Conservation (phyloP, 2,329 filamentous ascomycete genomes). For the Emmonsia crescens region DNA sequence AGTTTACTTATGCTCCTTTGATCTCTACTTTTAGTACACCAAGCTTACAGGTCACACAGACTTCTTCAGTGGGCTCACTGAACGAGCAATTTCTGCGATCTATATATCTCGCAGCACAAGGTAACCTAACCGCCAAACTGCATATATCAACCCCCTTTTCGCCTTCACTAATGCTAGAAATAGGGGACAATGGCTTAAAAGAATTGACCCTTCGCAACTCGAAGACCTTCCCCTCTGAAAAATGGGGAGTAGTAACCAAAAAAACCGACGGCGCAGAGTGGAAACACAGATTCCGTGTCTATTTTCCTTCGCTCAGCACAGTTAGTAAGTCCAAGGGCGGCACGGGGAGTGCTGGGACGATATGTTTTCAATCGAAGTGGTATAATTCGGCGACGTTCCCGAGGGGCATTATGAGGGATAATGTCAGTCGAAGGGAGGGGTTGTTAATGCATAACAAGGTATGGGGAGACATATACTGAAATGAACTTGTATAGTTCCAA, state of each 20-base stretch:
- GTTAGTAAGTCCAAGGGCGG: slow-evolving; percentile 56
- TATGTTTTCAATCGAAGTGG: slow-evolving; percentile 65
- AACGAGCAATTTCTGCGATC: slow-evolving; percentile 54
- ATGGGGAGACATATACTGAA: background rate
- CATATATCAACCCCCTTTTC: background rate
- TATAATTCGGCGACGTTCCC: slow-evolving; percentile 64
- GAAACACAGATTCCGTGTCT: slow-evolving; percentile 54
- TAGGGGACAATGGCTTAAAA: slow-evolving; percentile 38
- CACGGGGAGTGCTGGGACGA: slow-evolving; percentile 59
- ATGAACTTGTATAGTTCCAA: background rate
- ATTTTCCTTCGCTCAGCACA: slow-evolving; percentile 68
- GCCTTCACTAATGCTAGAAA: slow-evolving; percentile 6
- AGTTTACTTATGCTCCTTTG: slow-evolving; percentile 17
- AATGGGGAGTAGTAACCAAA: slow-evolving; percentile 30
- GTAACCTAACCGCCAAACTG: slow-evolving; percentile 21
- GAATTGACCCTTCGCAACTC: slow-evolving; percentile 26
- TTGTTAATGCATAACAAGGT: slow-evolving; percentile 85
- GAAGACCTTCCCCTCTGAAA: slow-evolving; percentile 16
- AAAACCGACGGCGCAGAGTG: slow-evolving; percentile 26
- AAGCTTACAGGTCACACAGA: slow-evolving; percentile 33
- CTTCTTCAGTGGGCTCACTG: slow-evolving; percentile 71
- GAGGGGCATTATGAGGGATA: slow-evolving; percentile 59
- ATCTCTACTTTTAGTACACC: background rate
- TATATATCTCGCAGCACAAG: slow-evolving; percentile 49
- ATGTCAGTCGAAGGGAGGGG: slow-evolving; percentile 56